Evolutionary conservation across 163 green algal species (phyloP), one percentile per base, ranked within the genome.

Genomic region (Scenedesmus sp.): DNA sequence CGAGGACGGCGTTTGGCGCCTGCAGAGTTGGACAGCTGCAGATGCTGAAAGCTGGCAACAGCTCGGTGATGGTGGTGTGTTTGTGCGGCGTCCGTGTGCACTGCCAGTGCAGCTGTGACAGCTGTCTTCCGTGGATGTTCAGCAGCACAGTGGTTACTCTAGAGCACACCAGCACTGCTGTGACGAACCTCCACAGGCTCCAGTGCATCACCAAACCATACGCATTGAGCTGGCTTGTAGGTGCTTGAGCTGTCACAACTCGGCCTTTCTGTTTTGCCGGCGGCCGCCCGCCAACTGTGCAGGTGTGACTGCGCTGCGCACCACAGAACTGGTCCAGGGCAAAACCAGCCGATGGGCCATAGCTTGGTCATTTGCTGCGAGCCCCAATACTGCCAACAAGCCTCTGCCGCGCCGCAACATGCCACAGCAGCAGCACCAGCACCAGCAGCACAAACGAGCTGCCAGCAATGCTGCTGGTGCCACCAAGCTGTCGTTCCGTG

Each of bases 321-420:
- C 94, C 20, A 98, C 96, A 2, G 95, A 98, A 91, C 94, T 98
- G 26, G 92, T 92, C 2, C 91, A 95, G 94, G 96, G 97, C 61
- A 95, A 95, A 37, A 98, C 96, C 0, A 96, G 91, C 0, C 90
- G 97, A 30, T 99, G 97, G 97, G 96, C 91, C 2, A 90, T 99
- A 4, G 97, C 96, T 6, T 99, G 97, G 97, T 98, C 95, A 6
- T 98, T 97, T 89, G 87, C 92, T 15, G 97, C 95, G 2, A 84
- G 94, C 51, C 91, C 94, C 10, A 91, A 93, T 10, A 92, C 93
- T 18, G 94, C 94, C 26, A 89, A 73, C 22, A 87, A 94, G 81
- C 95, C 96, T 0, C 92, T 98, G 59, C 86, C 91, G 22, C 89
- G 91, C 3, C 4, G 26, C 73, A 44, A 35, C 46, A 12, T 49